Percentiles rank a stretch among this genome's conserved stretches.
Evolutionary conservation across 208 protist species (phyloP).

Genomic region (Endotrypanum monterogeii): DNA sequence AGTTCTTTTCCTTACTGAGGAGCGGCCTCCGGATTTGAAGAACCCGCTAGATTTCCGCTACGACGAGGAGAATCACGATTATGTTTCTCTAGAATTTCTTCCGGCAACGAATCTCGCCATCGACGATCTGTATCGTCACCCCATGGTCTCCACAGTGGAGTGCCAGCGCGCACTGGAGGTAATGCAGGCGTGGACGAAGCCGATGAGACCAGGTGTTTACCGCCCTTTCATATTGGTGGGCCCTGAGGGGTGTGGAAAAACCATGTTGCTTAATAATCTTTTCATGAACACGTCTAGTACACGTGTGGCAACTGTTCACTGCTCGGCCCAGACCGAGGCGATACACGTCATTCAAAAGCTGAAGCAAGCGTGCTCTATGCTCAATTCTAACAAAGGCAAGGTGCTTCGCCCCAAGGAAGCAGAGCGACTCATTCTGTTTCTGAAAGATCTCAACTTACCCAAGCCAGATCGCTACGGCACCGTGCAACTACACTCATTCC

Average conservation of each 20-base stretch:
- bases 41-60: slow-evolving; percentile 91
- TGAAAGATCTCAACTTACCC: slow-evolving; percentile 98
- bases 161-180: slow-evolving; percentile 92
- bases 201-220: slow-evolving; percentile 66
- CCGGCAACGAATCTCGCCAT: slow-evolving; percentile 64
- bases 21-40: slow-evolving; percentile 81
- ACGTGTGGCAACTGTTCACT: slow-evolving; percentile 94
- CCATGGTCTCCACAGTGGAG: slow-evolving; percentile 94
- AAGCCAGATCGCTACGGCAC: slow-evolving; percentile 98
- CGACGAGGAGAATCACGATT: slow-evolving; percentile 61
- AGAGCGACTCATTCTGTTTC: slow-evolving; percentile 94
- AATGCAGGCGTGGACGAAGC: slow-evolving; percentile 93
- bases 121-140: slow-evolving; percentile 83
- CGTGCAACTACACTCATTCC: slow-evolving; percentile 95
- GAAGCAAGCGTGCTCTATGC: slow-evolving; percentile 92
- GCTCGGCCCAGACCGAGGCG: slow-evolving; percentile 95
- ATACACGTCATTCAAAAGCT: slow-evolving; percentile 97
- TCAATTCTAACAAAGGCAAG: slow-evolving; percentile 93
- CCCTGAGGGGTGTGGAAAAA: slow-evolving; percentile 97
- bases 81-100: slow-evolving; percentile 81
- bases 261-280: slow-evolving; percentile 91
- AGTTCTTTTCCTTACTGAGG: slow-evolving; percentile 86
- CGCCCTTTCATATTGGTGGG: slow-evolving; percentile 97
- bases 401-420: slow-evolving; percentile 95
- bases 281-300: slow-evolving; percentile 75